Base-by-base conservation (phyloP, 805 yeast genomes). In the Ogataea pilisensis region DNA sequence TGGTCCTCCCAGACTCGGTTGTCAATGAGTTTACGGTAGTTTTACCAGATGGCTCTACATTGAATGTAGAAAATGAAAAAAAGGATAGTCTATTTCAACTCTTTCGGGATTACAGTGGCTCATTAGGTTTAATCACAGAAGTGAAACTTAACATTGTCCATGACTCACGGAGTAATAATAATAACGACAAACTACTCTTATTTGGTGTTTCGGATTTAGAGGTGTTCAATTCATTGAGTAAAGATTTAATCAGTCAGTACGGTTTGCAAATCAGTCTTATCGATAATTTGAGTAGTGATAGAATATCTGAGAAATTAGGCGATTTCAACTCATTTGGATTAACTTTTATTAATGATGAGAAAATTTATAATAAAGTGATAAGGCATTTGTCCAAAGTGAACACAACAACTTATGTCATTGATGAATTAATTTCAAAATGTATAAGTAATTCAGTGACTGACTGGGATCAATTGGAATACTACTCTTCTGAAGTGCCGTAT, bases 31-130 rank as follows among this genome's bases (percentile, higher is more conserved):
- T 52, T 17, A 55, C 51, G 8, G 51, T 46, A 25, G 61, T 59
- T 7, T 44, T 60, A 21, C 58, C 64, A 12, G 62, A 57, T 43
- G 65, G 65, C 8, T 42, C 48, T 8, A 35, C 24, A 0, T 37
- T 47, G 12, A 24, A 24, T 9, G 22, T 17, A 1, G 41, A 43
- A 9, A 27, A 33, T 31, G n/a, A 13, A n/a, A 17, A 33, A 8
- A 37, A 32, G 14, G 29, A 31, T 18, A 33, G 36, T 7, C 5
- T 49, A 14, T 51, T 50, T 21, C 38, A 42, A 22, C n/a, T 49
- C 8, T 33, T 58, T 12, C 29, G 48, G 1, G 21, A 35, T 3
- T 34, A 29, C 12, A 49, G 50, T 14, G 39, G 45, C 13, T 34
- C 43, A 16, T 16, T 54, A 11, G 51, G 53, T 5, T 22, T 55